A percentile compares a stretch with the other conserved stretches of the same genome.
These are phyloP conservation scores for Allium sativum DNA, from an alignment of 106 monocot species.

Conservation along the genomic window DNA sequence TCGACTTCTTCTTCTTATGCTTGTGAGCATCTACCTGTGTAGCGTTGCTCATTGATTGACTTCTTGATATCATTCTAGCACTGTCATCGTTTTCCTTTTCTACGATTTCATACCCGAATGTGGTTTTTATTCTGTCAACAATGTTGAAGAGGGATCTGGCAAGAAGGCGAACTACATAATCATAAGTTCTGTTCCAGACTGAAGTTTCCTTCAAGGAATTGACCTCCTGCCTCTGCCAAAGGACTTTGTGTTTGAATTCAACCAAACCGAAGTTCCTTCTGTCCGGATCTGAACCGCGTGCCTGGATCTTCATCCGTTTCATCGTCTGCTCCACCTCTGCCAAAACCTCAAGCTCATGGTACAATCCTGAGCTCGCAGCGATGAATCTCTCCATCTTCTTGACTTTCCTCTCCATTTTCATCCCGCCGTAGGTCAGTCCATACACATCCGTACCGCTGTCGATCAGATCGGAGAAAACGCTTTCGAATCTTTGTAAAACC, in stretches of 20 bases:
- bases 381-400: constrained; percentile 64
- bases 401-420: constrained; percentile 33
- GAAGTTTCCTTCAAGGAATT: constrained; percentile 44
- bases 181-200: constrained; percentile 54
- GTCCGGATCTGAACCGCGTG: neutral
- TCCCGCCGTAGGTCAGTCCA: constrained; percentile 22
- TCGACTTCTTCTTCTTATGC: constrained; percentile 16
- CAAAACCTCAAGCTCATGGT: constrained; percentile 67
- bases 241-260: constrained; percentile 36
- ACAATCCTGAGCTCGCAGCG: constrained; percentile 30
- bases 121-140: constrained; percentile 23
- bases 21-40: neutral
- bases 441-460: constrained; percentile 11
- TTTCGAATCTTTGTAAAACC: constrained; percentile 35
- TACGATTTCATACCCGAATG: constrained; percentile 14
- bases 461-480: constrained; percentile 26
- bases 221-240: constrained; percentile 59
- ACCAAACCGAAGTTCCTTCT: neutral
- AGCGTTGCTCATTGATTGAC: too few relatives aligned
- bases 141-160: constrained; percentile 68
- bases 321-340: constrained; percentile 54
- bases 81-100: too few relatives aligned
- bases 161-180: constrained; percentile 43
- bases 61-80: too few relatives aligned
- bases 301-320: constrained; percentile 25